A percentile compares a stretch with the other conserved stretches of the same genome.
phyloP scores from a whole-genome alignment of 164 flowering plant genomes.

The Umbilicus rupestris region DNA sequence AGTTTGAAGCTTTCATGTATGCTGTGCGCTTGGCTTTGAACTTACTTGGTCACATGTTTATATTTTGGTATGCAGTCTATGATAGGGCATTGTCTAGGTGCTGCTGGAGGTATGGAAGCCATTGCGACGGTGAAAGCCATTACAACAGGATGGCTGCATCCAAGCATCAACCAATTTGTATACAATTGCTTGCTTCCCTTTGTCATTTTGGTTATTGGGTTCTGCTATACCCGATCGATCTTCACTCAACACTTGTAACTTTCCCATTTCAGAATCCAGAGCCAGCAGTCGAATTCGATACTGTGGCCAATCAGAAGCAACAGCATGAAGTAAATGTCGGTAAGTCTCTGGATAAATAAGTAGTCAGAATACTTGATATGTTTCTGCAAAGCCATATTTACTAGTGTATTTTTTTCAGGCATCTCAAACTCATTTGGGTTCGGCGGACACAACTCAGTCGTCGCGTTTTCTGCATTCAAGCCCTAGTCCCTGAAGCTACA shows the following conservation, averaged over 20 bases:
- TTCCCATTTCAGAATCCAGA: conserved; percentile 58
- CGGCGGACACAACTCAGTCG: conserved; percentile 92
- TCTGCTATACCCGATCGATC: not conserved
- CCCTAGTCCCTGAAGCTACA: conserved; percentile 25
- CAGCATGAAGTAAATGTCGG: conserved; percentile 95
- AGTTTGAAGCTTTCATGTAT: not conserved
- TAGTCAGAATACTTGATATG: not conserved
- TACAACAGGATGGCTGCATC: conserved; percentile 89
- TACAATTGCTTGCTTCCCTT: not conserved
- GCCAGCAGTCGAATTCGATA: conserved; percentile 77
- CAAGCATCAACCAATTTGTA: conserved; percentile 82
- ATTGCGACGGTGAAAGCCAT: conserved; percentile 88
- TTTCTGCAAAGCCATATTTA: not conserved
- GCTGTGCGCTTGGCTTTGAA: not conserved
- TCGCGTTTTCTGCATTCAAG: conserved; percentile 73
- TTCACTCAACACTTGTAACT: not conserved
- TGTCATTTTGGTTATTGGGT: not conserved
- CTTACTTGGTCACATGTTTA: not conserved
- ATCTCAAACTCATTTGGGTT: conserved; percentile 91
- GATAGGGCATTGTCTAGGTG: conserved; percentile 97
- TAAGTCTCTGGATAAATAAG: conserved; percentile 20
- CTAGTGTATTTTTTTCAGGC: too few relatives aligned
- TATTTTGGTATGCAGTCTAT: conserved; percentile 52
- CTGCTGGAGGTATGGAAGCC: conserved; percentile 94
- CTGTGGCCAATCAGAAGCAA: conserved; percentile 67